Conservation (phyloP, 768 basidiomycete species). For the Suillus plorans region DNA sequence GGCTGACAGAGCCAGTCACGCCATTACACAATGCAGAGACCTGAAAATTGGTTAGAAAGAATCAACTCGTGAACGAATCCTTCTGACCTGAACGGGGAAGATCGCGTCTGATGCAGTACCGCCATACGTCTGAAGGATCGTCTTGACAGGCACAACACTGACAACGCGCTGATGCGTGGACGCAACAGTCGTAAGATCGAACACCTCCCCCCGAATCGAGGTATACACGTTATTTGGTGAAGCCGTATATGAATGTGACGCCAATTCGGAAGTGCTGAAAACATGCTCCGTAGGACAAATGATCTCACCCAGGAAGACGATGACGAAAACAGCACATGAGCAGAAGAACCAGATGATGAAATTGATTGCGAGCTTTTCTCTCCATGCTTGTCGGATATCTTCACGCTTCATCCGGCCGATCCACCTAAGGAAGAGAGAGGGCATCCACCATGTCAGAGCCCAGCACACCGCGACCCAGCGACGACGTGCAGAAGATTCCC, state of each 20-base stretch:
- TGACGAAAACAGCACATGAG: conserved; percentile 87
- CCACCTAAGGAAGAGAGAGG: conserved; percentile 63
- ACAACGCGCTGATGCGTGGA: conserved; percentile 66
- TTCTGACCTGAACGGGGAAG: conserved; percentile 89
- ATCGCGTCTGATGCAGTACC: conserved; percentile 70
- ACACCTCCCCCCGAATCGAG: conserved; percentile 90
- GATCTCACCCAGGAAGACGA: conserved; percentile 79
- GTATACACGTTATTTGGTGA: conserved; percentile 77
- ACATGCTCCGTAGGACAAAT: conserved; percentile 97
- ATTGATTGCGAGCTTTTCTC: conserved; percentile 95
- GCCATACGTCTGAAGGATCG: conserved; percentile 74
- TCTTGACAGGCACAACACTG: conserved; percentile 70
- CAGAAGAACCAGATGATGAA: conserved; percentile 95
- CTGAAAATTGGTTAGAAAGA: conserved; percentile 32
- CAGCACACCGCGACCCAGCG: conserved; percentile 89
- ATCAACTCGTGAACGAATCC: not conserved
- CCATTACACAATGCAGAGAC: conserved; percentile 94
- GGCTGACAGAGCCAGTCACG: conserved; percentile 73
- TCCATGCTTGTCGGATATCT: conserved; percentile 95
- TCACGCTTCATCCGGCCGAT: conserved; percentile 91
- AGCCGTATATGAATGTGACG: conserved; percentile 60
- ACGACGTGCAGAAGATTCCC: conserved; percentile 76
- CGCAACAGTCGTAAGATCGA: conserved; percentile 75
- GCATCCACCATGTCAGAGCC: conserved; percentile 92
- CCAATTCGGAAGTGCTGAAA: conserved; percentile 76